Percentiles rank a stretch among this genome's conserved stretches.
Evolutionary conservation across 2,329 filamentous ascomycete species (phyloP).

Genomic region (Xylaria multiplex): DNA sequence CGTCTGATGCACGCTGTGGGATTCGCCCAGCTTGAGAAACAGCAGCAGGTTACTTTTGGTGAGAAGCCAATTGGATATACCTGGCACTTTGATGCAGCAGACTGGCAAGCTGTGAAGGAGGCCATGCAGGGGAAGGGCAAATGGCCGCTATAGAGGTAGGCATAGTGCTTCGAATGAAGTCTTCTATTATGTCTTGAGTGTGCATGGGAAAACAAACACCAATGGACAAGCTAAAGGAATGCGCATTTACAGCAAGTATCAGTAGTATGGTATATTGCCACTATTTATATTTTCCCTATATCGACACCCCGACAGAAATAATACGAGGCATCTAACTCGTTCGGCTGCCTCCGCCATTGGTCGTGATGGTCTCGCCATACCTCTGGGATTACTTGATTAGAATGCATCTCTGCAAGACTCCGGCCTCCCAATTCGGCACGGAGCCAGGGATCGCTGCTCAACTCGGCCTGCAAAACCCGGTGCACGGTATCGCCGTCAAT

Average conservation of each 20-base stretch:
- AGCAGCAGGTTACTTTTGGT: neutral
- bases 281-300: neutral
- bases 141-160: neutral
- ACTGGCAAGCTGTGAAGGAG: neutral
- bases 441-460: constrained; percentile 6
- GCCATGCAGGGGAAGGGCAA: neutral
- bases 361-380: constrained; percentile 4
- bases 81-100: neutral
- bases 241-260: neutral
- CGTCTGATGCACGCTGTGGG: neutral
- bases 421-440: constrained; percentile 18
- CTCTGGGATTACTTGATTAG: neutral
- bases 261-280: neutral
- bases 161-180: neutral
- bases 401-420: constrained; percentile 5
- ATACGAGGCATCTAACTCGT: constrained; percentile 17
- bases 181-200: neutral
- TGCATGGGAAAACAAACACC: neutral
- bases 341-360: constrained; percentile 17
- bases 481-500: neutral
- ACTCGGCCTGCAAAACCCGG: constrained; percentile 11
- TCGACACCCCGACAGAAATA: neutral
- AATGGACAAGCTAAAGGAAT: neutral
- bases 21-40: neutral
- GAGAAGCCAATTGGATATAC: neutral